Percentiles rank a stretch among this genome's conserved stretches.
Conservation (phyloP, 495 filamentous ascomycete genomes). For the Xylaria longipes region DNA sequence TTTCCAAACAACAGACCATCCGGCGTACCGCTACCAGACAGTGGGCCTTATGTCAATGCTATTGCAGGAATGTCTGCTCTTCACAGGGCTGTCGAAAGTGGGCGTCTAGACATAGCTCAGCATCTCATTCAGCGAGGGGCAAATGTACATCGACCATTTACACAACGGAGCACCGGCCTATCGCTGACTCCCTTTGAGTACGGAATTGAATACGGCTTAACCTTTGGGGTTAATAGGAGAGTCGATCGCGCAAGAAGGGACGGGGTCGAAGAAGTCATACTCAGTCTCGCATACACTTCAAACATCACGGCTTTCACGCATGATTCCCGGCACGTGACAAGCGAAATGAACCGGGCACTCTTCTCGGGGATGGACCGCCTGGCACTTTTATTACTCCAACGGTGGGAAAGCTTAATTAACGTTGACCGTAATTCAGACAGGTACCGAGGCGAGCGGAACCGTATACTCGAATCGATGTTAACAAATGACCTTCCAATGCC, state of each 20-base stretch:
- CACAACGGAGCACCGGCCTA: too few species aligned
- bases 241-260: neutral
- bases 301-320: neutral
- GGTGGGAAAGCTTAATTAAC: neutral
- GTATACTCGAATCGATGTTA: neutral
- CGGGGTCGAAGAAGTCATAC: neutral
- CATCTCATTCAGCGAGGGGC: neutral
- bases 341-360: fast-evolving
- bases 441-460: neutral
- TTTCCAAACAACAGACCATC: conserved; percentile 5
- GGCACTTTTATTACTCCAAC: neutral
- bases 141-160: neutral
- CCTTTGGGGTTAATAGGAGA: too few species aligned
- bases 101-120: neutral
- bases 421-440: neutral
- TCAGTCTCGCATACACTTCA: neutral
- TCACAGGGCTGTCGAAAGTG: neutral
- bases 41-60: neutral
- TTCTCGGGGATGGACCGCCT: neutral
- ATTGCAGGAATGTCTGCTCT: neutral
- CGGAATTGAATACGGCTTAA: neutral
- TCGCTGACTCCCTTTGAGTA: neutral
- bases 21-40: neutral
- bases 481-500: neutral
- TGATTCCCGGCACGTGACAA: neutral